phyloP scores from a whole-genome alignment of 805 yeast species.

The Starmera quercuum region DNA sequence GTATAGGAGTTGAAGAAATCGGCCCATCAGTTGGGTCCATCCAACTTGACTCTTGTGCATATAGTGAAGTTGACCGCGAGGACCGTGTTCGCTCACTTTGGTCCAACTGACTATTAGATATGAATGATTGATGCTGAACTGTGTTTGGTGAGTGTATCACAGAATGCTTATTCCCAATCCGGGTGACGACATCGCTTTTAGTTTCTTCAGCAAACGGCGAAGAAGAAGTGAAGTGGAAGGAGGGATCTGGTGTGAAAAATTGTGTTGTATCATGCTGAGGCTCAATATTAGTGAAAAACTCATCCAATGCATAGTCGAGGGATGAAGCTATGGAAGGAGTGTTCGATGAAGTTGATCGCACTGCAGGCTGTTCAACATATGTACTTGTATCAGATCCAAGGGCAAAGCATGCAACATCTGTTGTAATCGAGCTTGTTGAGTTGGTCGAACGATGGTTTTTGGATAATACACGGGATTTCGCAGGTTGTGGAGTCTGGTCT shows the following conservation, averaged over 20 bases:
- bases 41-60: slow-evolving; percentile 41
- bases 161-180: too few species aligned
- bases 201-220: neutral
- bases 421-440: slow-evolving; percentile 23
- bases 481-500: too few species aligned
- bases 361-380: slow-evolving; percentile 29
- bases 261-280: slow-evolving; percentile 4
- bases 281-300: slow-evolving; percentile 9
- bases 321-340: slow-evolving; percentile 14
- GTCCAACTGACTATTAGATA: too few species aligned
- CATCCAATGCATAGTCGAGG: slow-evolving; percentile 15
- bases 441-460: too few species aligned
- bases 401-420: slow-evolving; percentile 29
- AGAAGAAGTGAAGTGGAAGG: neutral
- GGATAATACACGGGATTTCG: too few species aligned
- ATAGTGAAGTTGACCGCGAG: slow-evolving; percentile 19
- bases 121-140: too few species aligned
- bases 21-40: slow-evolving; percentile 38
- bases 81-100: slow-evolving; percentile 7
- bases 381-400: slow-evolving; percentile 26
- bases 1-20: slow-evolving; percentile 7
- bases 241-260: slow-evolving; percentile 12
- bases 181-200: too few species aligned
- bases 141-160: too few species aligned
- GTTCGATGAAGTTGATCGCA: neutral